Percentiles rank a stretch among this genome's conserved stretches.
phyloP scores from a whole-genome alignment of 2,329 filamentous ascomycete species.

The Tolypocladium endophyticum region DNA sequence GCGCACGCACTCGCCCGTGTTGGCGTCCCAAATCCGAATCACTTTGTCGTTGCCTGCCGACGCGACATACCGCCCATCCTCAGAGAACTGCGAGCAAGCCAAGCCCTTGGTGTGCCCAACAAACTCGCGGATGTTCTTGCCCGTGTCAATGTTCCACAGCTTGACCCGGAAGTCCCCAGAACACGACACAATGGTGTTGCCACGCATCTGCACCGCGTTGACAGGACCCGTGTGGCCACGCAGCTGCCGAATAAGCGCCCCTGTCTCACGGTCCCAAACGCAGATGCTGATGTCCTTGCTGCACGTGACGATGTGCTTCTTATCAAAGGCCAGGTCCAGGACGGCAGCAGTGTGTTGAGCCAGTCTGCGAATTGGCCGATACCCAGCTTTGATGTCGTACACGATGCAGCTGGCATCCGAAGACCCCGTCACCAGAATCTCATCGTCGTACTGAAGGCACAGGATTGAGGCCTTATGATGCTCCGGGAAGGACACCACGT shows the following conservation, averaged over 20 bases:
- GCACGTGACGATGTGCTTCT: conserved; percentile 88
- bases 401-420: conserved; percentile 88
- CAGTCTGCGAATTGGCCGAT: conserved; percentile 70
- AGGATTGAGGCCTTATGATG: conserved; percentile 90
- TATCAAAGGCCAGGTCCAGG: conserved; percentile 86
- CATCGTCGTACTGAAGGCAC: conserved; percentile 87
- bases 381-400: conserved; percentile 72
- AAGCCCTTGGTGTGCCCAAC: conserved; percentile 83
- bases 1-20: conserved; percentile 73
- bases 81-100: conserved; percentile 90
- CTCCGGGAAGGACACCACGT: conserved; percentile 43
- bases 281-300: conserved; percentile 93
- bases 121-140: conserved; percentile 84
- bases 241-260: conserved; percentile 65
- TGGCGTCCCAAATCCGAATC: conserved; percentile 92
- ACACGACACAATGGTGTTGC: conserved; percentile 85
- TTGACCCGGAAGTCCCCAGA: conserved; percentile 89
- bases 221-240: conserved; percentile 84
- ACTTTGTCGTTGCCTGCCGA: conserved; percentile 92
- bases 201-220: conserved; percentile 90
- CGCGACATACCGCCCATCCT: conserved; percentile 87
- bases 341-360: conserved; percentile 76
- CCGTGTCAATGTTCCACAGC: conserved; percentile 88
- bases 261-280: conserved; percentile 82
- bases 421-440: conserved; percentile 89